These are phyloP conservation scores for Prunus mira DNA, from an alignment of 306 rosid genomes.

Conservation along the genomic window DNA sequence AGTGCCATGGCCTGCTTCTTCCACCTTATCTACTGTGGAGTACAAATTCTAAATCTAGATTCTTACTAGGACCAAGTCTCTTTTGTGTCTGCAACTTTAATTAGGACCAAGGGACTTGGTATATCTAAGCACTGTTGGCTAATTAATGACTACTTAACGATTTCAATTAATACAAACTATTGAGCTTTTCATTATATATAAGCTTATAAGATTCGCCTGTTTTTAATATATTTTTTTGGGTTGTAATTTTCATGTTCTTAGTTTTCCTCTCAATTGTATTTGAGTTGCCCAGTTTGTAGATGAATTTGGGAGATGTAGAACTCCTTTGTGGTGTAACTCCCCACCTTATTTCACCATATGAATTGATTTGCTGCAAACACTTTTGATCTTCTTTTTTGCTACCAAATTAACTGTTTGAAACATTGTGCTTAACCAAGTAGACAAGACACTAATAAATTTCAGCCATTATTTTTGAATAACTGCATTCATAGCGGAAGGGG, in stretches of 20 bases:
- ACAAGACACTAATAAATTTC: too few species aligned
- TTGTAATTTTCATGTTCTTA: background rate
- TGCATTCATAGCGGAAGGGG: too few species aligned
- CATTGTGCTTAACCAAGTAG: too few species aligned
- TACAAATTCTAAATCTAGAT: conserved; percentile 40
- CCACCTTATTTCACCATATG: too few species aligned
- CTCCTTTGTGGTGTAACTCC: too few species aligned
- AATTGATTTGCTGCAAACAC: too few species aligned
- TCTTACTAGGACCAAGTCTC: background rate
- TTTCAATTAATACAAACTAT: background rate
- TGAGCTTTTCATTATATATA: background rate
- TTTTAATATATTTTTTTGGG: background rate
- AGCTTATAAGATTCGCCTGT: too few species aligned
- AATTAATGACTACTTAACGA: background rate
- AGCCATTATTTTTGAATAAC: too few species aligned
- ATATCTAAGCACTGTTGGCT: background rate
- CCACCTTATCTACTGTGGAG: conserved; percentile 49
- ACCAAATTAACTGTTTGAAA: too few species aligned
- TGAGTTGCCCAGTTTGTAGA: too few species aligned
- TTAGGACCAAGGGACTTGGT: background rate
- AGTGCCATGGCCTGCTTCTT: conserved; percentile 76
- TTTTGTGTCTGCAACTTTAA: background rate
- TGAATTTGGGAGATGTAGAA: too few species aligned
- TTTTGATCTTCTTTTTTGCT: too few species aligned
- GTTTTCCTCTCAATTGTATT: background rate